Evolutionary conservation across 2,329 filamentous ascomycete species (phyloP).

Genomic region (Trichoderma sp.): DNA sequence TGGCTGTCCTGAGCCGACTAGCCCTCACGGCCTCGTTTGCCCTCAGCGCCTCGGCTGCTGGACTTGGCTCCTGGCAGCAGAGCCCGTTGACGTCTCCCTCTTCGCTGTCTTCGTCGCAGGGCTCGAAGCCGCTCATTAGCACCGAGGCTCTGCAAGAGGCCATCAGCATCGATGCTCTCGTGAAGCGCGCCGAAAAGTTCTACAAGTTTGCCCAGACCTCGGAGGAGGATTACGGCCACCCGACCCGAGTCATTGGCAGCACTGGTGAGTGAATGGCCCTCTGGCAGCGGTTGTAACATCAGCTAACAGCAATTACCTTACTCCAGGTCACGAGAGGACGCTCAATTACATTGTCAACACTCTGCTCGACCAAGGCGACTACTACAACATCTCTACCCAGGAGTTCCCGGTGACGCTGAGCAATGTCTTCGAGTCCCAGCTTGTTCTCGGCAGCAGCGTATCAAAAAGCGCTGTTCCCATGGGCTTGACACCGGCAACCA

Average conservation of each 20-base stretch:
- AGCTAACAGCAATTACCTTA: conserved; percentile 3
- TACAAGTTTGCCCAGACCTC: conserved; percentile 64
- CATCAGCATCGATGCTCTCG: conserved; percentile 60
- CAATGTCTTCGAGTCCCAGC: conserved; percentile 60
- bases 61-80: conserved; percentile 28
- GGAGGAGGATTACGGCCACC: conserved; percentile 65
- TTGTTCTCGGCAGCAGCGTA: conserved; percentile 59
- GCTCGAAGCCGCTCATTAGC: conserved; percentile 50
- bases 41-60: conserved; percentile 37
- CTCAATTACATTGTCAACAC: conserved; percentile 64
- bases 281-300: neutral
- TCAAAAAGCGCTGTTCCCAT: conserved; percentile 59
- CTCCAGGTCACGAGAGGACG: conserved; percentile 63
- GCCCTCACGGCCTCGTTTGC: conserved; percentile 36
- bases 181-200: conserved; percentile 62
- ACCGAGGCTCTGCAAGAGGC: conserved; percentile 59
- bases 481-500: conserved; percentile 69
- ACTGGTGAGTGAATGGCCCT: conserved; percentile 49
- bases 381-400: conserved; percentile 67
- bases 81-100: conserved; percentile 26
- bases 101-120: neutral
- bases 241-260: conserved; percentile 72
- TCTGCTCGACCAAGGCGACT: conserved; percentile 58
- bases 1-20: conserved; percentile 29
- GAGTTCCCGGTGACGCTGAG: conserved; percentile 65